Base-by-base conservation (phyloP, 441 rosid genomes). In the Dalechampia spathulata region DNA sequence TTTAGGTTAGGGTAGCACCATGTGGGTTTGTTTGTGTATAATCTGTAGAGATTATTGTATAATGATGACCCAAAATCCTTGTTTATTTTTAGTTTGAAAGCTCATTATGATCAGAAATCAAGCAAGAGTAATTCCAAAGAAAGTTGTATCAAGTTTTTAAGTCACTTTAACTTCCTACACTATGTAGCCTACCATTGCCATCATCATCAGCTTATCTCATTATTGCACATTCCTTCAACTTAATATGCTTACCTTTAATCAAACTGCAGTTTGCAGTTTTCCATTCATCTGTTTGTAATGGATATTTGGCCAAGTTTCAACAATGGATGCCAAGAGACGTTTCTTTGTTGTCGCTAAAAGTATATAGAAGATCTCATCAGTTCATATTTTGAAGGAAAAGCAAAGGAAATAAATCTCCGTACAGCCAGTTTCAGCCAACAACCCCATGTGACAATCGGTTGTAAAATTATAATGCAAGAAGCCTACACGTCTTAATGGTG, bases 381-480 rank as follows among this genome's bases (percentile, higher is more conserved):
- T 12, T 48, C 51, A 42, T 55, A 52, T 52, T 37, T 40, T 26
- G 13, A 14, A 11, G 28, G 40, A 13, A 54, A 58, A 49, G 34
- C 1, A 49, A 16, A 34, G 16, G 23, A 54, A 49, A 46, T 52
- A 64, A 57, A 38, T 61, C 42, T 47, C n/a, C n/a, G 38, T 17
- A 44, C 40, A 12, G 55, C 46, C 12, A 11, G 13, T 5, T 22
- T 12, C 4, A 36, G 27, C 25, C 59, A 13, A 64, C 57, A 55
- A 58, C 27, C 63, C 72, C 81, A 70, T 73, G 81, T 76, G 81
- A 76, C 2, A 14, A 66, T 40, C 46, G 42, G 64, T 43, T 55
- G 15, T 4, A 71, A 45, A 51, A 30, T 30, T 19, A 61, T 27
- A 57, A 52, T 10, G 49, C 53, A 38, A 8, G 28, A 53, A 51